Evolutionary conservation across 768 basidiomycete genomes (phyloP), one percentile per base, ranked within the genome.

Genomic region (Collybia sordida): DNA sequence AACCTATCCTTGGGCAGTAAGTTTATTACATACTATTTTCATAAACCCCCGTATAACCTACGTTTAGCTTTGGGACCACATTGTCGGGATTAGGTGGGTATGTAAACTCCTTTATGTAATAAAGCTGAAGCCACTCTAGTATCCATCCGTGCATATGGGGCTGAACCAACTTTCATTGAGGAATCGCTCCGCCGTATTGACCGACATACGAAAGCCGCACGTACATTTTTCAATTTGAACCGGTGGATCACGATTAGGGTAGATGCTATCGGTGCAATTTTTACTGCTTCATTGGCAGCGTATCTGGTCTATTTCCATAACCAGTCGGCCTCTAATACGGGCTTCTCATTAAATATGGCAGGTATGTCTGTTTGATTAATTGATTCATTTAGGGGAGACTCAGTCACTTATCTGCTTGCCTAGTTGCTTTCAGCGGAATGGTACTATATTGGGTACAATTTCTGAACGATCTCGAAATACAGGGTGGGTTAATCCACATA

Each of bases 91-190:
- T 27, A 66, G n/a, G n/a, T n/a, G n/a, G n/a, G 76, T 77, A 65
- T 42, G 71, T 54, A 8, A 17, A 18, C 14, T 12, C 37, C 22
- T 15, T 25, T 24, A 40, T 41, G 18, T 12, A 17, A 34, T 6
- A 27, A n/a, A 28, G 35, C 41, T 40, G n/a, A 54, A 31, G 24
- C 25, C 42, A 17, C 38, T 12, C 21, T 43, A 79, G 78, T 65
- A 15, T 78, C 84, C 7, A 82, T 90, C 49, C 74, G 86, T 18
- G 87, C 87, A 0, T 90, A 83, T 60, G 80, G 80, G 4, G 82
- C 80, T 4, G 74, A 86, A 64, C 63, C 68, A 22, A 50, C 64
- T 2, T 84, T 75, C 68, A 75, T 61, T 53, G 47, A 51, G 34
- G 71, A 79, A 52, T 74, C 78, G 5, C 61, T 78, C 38, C 64